Evolutionary conservation across 2,329 filamentous ascomycete genomes (phyloP).

Genomic region (Fusarium nodosum): DNA sequence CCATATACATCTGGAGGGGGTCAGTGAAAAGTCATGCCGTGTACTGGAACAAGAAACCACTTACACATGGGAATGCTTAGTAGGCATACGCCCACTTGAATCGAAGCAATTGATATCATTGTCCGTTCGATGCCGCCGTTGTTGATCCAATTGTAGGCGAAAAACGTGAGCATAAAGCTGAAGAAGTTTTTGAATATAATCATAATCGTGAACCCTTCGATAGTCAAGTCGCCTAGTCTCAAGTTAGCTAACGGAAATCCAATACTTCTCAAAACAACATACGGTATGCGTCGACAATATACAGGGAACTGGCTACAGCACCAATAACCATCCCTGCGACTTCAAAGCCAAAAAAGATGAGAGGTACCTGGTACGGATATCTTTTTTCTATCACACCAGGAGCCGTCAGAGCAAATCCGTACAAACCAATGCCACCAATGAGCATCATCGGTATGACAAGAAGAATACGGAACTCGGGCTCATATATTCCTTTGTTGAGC

Average conservation of each 20-base stretch:
- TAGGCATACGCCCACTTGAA: slow-evolving; percentile 83
- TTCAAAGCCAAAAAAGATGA: slow-evolving; percentile 86
- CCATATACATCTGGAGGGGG: slow-evolving; percentile 76
- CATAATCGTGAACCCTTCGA: slow-evolving; percentile 91
- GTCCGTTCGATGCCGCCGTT: slow-evolving; percentile 69
- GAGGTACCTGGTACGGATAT: slow-evolving; percentile 80
- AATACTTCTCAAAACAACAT: slow-evolving; percentile 54
- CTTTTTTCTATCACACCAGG: slow-evolving; percentile 65
- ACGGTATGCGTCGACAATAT: slow-evolving; percentile 94
- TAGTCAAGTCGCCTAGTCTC: slow-evolving; percentile 76
- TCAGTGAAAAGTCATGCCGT: slow-evolving; percentile 7
- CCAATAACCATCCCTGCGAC: slow-evolving; percentile 94
- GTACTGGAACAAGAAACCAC: slow-evolving; percentile 67
- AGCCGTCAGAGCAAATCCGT: slow-evolving; percentile 84
- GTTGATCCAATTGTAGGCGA: slow-evolving; percentile 86
- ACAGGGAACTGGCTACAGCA: slow-evolving; percentile 85
- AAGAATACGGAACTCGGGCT: slow-evolving; percentile 90
- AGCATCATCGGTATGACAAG: slow-evolving; percentile 87
- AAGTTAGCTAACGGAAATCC: neutral
- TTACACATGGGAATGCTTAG: slow-evolving; percentile 83
- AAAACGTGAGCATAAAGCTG: slow-evolving; percentile 86
- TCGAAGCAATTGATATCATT: slow-evolving; percentile 79
- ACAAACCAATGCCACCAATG: slow-evolving; percentile 82
- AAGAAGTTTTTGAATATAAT: slow-evolving; percentile 97
- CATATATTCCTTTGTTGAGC: slow-evolving; percentile 84